phyloP scores from a whole-genome alignment of 2,329 filamentous ascomycete species.

The Exserohilum turcica region DNA sequence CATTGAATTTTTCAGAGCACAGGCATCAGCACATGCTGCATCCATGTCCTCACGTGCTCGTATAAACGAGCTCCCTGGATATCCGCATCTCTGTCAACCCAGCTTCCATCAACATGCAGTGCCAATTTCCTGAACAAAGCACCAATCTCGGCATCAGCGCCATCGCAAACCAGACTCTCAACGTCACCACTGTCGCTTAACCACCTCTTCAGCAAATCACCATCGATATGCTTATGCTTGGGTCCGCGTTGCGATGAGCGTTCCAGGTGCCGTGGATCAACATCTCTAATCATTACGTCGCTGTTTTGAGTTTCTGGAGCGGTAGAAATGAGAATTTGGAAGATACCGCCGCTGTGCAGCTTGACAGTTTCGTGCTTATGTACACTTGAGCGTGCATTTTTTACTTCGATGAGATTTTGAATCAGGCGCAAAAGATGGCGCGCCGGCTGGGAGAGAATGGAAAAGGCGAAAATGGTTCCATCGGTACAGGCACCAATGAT shows the following conservation, averaged over 20 bases:
- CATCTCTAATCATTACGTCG: slow-evolving; percentile 26
- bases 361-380: slow-evolving; percentile 19
- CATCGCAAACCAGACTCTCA: slow-evolving; percentile 12
- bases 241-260: slow-evolving; percentile 16
- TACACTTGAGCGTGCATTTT: slow-evolving; percentile 19
- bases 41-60: slow-evolving; percentile 21
- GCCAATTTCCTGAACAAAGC: slow-evolving; percentile 34
- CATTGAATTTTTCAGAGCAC: slow-evolving; percentile 22
- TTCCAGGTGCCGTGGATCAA: slow-evolving; percentile 32
- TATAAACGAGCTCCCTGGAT: slow-evolving; percentile 14
- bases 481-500: slow-evolving; percentile 58
- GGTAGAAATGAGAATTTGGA: slow-evolving; percentile 31
- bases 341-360: slow-evolving; percentile 25
- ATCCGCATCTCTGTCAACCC: slow-evolving; percentile 15
- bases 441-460: slow-evolving; percentile 64
- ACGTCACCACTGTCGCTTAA: slow-evolving; percentile 34
- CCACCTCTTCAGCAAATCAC: slow-evolving; percentile 47
- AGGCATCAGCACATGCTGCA: slow-evolving; percentile 31
- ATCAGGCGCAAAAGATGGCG: slow-evolving; percentile 75
- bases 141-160: slow-evolving; percentile 27
- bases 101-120: slow-evolving; percentile 13
- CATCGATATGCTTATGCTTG: slow-evolving; percentile 49
- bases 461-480: slow-evolving; percentile 63
- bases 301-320: slow-evolving; percentile 26
- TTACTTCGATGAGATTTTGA: slow-evolving; percentile 62